Evolutionary conservation across 108 stramenopile genomes (phyloP).

Genomic region (Asterionellopsis glacialis): DNA sequence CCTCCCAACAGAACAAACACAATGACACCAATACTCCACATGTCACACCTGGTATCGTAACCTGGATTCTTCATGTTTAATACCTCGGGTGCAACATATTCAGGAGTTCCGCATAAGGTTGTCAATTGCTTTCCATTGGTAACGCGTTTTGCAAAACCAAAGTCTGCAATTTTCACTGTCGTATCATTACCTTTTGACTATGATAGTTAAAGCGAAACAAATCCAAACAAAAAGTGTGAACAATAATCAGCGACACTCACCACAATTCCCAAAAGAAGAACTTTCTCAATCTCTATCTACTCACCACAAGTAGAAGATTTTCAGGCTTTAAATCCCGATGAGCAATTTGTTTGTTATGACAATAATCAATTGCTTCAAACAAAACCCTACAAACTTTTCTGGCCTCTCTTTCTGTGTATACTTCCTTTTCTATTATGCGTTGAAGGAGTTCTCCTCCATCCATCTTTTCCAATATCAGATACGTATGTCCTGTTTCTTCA

Average conservation of each 20-base stretch:
- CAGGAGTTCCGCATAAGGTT: constrained; percentile 72
- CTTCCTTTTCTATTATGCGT: constrained; percentile 88
- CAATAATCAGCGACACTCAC: too few species aligned
- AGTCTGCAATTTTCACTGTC: constrained; percentile 92
- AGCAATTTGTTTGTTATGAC: constrained; percentile 70
- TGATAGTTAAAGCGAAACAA: not conserved
- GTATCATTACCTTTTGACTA: constrained; percentile 50
- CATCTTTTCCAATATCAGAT: constrained; percentile 71
- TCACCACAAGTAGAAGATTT: constrained; percentile 77
- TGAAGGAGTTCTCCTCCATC: constrained; percentile 91
- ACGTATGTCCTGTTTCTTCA: constrained; percentile 48
- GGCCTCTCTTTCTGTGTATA: constrained; percentile 94
- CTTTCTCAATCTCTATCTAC: constrained; percentile 35
- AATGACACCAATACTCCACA: constrained; percentile 97
- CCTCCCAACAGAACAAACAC: constrained; percentile 90
- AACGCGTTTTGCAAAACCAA: constrained; percentile 93
- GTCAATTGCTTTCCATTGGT: constrained; percentile 57
- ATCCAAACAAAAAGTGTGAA: not conserved
- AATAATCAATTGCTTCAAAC: constrained; percentile 85
- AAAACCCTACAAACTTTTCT: constrained; percentile 85
- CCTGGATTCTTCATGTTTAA: constrained; percentile 33
- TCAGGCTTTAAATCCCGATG: constrained; percentile 93
- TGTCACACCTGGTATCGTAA: constrained; percentile 71
- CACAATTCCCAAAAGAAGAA: too few species aligned
- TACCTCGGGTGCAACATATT: constrained; percentile 69